phyloP scores from a whole-genome alignment of 768 basidiomycete species.

The Russula vinacea region DNA sequence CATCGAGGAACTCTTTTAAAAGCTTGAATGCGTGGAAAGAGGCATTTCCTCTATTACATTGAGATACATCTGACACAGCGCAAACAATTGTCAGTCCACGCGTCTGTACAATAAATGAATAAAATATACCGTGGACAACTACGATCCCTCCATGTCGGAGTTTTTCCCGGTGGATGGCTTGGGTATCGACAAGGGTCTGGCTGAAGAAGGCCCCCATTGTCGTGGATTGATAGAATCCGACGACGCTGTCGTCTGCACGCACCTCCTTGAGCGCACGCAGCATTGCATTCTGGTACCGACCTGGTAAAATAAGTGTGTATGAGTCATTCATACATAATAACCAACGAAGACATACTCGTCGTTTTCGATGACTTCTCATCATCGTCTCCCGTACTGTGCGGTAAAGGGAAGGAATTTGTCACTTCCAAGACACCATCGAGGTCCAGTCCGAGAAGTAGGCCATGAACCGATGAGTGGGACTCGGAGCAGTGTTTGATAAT shows the following conservation, averaged over 20 bases:
- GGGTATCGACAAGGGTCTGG: conserved; percentile 75
- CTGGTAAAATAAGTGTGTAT: conserved; percentile 38
- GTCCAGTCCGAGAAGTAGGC: conserved; percentile 87
- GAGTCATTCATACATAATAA: conserved; percentile 1
- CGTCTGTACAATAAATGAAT: neutral
- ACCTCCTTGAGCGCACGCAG: conserved; percentile 86
- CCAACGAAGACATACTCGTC: conserved; percentile 50
- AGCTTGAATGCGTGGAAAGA: conserved; percentile 87
- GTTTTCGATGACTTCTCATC: conserved; percentile 79
- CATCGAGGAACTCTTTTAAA: conserved; percentile 74
- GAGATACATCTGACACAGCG: conserved; percentile 58
- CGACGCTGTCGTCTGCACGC: conserved; percentile 84
- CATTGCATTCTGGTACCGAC: conserved; percentile 81
- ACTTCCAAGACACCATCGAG: conserved; percentile 88
- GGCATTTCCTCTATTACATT: conserved; percentile 76
- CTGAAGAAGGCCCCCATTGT: conserved; percentile 82
- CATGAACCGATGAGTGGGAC: conserved; percentile 70
- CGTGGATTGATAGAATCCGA: conserved; percentile 93
- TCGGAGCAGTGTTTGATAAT: conserved; percentile 92
- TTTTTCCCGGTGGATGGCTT: conserved; percentile 81
- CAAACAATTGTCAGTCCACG: neutral
- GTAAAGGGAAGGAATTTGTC: conserved; percentile 85
- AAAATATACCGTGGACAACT: conserved; percentile 70
- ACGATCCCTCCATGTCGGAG: conserved; percentile 83
- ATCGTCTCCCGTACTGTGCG: conserved; percentile 67